phyloP scores from a whole-genome alignment of 805 yeast genomes.

The Lipomyces anomalus region DNA sequence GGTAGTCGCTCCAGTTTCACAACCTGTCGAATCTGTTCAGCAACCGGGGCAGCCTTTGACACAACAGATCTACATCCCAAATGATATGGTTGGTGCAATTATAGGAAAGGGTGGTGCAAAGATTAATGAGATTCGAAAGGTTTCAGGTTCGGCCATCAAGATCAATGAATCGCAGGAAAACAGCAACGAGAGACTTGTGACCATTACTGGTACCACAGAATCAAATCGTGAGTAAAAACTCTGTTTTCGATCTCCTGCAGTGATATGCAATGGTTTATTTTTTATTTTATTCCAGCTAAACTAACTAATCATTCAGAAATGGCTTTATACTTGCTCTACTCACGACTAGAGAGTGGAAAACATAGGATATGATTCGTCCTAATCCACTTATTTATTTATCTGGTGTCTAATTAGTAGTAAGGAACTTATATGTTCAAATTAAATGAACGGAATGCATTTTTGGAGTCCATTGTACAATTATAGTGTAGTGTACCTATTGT shows the following conservation, averaged over 20 bases:
- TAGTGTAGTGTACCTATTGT: no score
- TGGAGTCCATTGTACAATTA: no score
- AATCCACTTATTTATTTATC: no score
- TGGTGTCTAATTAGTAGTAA: no score
- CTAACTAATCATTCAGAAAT: slow-evolving; percentile 25
- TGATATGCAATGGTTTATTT: not conserved
- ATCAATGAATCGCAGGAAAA: slow-evolving; percentile 41
- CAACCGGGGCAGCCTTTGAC: slow-evolving; percentile 33
- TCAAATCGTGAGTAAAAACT: slow-evolving; percentile 17
- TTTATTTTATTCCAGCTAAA: not conserved
- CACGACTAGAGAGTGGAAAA: slow-evolving; percentile 29
- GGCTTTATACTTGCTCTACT: slow-evolving; percentile 30
- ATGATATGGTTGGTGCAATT: slow-evolving; percentile 71
- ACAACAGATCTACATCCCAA: slow-evolving; percentile 71
- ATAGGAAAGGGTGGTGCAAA: slow-evolving; percentile 81
- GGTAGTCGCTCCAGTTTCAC: no score
- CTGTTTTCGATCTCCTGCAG: not conserved
- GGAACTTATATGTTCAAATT: no score
- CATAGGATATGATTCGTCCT: not conserved
- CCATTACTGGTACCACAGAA: slow-evolving; percentile 20
- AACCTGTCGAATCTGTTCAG: not conserved
- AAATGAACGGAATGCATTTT: no score
- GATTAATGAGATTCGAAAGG: slow-evolving; percentile 67
- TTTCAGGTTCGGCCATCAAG: slow-evolving; percentile 68
- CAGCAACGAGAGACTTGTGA: slow-evolving; percentile 29